phyloP scores from a whole-genome alignment of 192 early-diverging fungal genomes.

The Chytriomyces sp. region DNA sequence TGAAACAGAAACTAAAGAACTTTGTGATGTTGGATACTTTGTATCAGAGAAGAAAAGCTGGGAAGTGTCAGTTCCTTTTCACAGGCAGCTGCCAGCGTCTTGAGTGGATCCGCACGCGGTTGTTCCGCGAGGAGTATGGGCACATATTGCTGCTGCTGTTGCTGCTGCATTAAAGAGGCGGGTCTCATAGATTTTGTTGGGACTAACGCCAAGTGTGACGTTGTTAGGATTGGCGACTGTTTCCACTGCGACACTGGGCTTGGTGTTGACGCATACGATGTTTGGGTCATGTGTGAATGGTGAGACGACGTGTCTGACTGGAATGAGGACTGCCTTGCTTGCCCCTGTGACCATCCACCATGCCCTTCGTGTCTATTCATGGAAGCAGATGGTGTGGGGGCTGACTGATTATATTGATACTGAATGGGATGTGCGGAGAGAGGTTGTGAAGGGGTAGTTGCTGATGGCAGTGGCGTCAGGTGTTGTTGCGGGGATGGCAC shows the following conservation, averaged over 20 bases:
- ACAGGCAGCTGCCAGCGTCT: neutral
- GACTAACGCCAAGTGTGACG: neutral
- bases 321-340: neutral
- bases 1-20: neutral
- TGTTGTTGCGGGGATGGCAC: too few relatives aligned
- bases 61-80: neutral
- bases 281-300: neutral
- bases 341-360: neutral
- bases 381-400: neutral
- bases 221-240: neutral
- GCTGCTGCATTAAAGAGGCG: neutral
- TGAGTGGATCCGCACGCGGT: neutral
- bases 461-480: too few relatives aligned
- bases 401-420: neutral
- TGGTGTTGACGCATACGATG: neutral
- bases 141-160: neutral
- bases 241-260: neutral
- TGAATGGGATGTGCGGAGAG: neutral
- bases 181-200: neutral
- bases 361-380: too few relatives aligned
- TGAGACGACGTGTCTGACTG: neutral
- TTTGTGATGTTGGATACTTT: neutral
- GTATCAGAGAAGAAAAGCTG: neutral
- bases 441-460: too few relatives aligned
- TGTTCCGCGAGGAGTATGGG: neutral